Conservation (phyloP, 2,329 filamentous ascomycete species). For the Monosporascus sp. region DNA sequence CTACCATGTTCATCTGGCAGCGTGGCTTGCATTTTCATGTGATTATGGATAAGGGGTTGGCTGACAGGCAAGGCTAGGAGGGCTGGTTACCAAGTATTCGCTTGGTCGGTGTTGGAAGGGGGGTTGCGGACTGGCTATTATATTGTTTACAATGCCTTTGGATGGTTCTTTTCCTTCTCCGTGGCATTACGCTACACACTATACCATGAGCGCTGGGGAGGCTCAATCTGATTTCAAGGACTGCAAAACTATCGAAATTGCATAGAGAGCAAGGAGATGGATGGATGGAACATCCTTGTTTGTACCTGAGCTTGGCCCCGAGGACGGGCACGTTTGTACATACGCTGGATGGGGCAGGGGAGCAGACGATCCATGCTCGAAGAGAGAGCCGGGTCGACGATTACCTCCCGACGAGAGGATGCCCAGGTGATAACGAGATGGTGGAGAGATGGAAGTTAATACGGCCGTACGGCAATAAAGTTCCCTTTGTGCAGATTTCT, state of each 20-base stretch:
- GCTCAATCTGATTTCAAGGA: not conserved
- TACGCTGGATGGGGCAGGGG: not conserved
- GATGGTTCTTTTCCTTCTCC: not conserved
- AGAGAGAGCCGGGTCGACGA: not conserved
- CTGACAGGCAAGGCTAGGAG: not conserved
- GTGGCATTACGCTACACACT: not conserved
- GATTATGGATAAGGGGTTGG: not conserved
- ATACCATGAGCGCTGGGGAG: not conserved
- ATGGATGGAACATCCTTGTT: not conserved
- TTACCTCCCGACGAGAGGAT: not conserved
- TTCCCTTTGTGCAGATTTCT: not conserved
- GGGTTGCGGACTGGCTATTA: not conserved
- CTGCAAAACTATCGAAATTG: not conserved
- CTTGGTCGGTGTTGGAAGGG: not conserved
- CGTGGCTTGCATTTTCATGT: not conserved
- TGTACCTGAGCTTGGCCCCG: not conserved
- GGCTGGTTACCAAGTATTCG: not conserved
- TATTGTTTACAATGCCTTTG: not conserved
- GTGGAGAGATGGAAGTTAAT: not conserved
- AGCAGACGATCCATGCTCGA: not conserved
- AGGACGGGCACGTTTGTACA: not conserved
- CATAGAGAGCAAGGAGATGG: not conserved
- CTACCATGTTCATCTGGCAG: not conserved
- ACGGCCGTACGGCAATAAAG: not conserved
- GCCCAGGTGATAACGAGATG: not conserved